Evolutionary conservation across 2,329 filamentous ascomycete species (phyloP).

Genomic region (Diaporthe amygdali): DNA sequence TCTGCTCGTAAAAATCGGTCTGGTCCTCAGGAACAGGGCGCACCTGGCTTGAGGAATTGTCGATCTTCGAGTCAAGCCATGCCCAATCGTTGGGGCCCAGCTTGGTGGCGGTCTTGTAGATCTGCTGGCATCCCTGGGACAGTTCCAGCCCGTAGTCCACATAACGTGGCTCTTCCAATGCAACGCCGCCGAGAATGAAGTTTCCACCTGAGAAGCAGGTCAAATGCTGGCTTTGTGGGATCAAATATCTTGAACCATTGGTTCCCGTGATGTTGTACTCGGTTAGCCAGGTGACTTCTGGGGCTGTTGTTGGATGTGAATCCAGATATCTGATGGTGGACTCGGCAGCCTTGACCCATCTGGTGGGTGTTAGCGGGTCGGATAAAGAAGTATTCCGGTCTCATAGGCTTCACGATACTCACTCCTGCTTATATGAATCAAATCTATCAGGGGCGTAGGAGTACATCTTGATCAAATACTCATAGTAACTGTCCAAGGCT

Average conservation of each 20-base stretch:
- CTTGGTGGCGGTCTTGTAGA: background rate
- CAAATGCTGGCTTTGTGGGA: background rate
- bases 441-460: slow-evolving; percentile 8
- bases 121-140: background rate
- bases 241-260: background rate
- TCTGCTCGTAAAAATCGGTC: background rate
- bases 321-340: slow-evolving; percentile 8
- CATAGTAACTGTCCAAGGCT: slow-evolving; percentile 9
- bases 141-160: background rate
- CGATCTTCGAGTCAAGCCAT: background rate
- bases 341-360: background rate
- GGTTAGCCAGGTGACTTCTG: background rate
- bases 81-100: background rate
- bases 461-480: slow-evolving; percentile 17
- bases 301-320: slow-evolving; percentile 8
- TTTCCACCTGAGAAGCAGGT: slow-evolving; percentile 7
- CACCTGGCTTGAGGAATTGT: background rate
- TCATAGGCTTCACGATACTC: background rate
- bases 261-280: background rate
- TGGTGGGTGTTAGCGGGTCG: background rate
- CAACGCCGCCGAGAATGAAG: slow-evolving; percentile 5
- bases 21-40: background rate
- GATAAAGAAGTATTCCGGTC: too few relatives aligned
- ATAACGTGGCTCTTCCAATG: background rate
- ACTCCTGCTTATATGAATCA: background rate